These are phyloP conservation scores for Spongispora temasekensis DNA, from an alignment of 1,284 basidiomycete genomes.

Conservation along the genomic window DNA sequence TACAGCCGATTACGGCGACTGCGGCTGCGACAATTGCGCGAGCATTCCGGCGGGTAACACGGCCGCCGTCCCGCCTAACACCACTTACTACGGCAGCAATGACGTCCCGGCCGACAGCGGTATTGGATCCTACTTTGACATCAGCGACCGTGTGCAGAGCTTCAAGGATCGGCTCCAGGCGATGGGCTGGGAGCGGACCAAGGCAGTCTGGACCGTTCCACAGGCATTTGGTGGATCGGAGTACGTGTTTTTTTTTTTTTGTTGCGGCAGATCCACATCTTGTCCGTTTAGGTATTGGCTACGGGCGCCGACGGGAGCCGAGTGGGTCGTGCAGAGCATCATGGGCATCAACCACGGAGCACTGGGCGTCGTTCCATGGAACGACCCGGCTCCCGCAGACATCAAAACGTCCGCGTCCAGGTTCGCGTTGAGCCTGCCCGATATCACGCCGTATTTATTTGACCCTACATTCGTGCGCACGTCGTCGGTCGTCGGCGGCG, in stretches of 20 bases:
- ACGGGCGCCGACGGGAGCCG: slow-evolving; percentile 63
- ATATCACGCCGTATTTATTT: slow-evolving; percentile 44
- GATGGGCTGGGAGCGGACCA: slow-evolving; percentile 57
- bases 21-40: slow-evolving; percentile 61
- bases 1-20: slow-evolving; percentile 64
- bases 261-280: too few relatives aligned
- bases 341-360: slow-evolving; percentile 73
- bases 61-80: slow-evolving; percentile 27
- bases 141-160: slow-evolving; percentile 62
- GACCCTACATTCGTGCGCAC: slow-evolving; percentile 30
- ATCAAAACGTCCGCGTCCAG: slow-evolving; percentile 59
- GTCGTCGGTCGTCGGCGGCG: slow-evolving; percentile 32
- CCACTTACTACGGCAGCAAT: slow-evolving; percentile 14
- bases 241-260: too few relatives aligned
- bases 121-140: slow-evolving; percentile 46
- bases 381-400: slow-evolving; percentile 59
- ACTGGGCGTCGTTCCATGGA: slow-evolving; percentile 68
- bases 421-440: slow-evolving; percentile 48
- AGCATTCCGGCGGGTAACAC: slow-evolving; percentile 34
- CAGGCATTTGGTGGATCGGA: slow-evolving; percentile 66
- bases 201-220: slow-evolving; percentile 72
- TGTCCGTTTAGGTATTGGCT: slow-evolving; percentile 73
- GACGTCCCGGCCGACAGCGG: slow-evolving; percentile 34
- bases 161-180: slow-evolving; percentile 59
- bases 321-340: slow-evolving; percentile 65